phyloP scores from a whole-genome alignment of 1,139 yeast species.

The Candida neerlandica region DNA sequence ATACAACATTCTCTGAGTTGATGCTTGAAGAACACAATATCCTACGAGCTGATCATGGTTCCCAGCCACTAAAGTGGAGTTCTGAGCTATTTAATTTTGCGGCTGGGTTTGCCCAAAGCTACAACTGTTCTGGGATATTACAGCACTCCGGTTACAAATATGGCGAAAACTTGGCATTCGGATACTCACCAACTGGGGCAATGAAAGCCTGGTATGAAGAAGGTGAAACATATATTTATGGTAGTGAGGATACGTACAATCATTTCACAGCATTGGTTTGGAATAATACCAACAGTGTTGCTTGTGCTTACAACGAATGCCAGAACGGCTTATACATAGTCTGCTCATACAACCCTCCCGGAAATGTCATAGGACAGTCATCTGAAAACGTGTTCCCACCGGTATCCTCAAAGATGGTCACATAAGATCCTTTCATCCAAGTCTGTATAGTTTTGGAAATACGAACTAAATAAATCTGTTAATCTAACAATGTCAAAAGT shows the following conservation, averaged over 20 bases:
- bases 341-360: constrained; percentile 64
- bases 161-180: constrained; percentile 45
- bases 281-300: constrained; percentile 37
- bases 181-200: constrained; percentile 34
- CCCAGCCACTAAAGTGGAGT: constrained; percentile 36
- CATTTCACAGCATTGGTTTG: constrained; percentile 49
- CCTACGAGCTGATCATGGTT: constrained; percentile 32
- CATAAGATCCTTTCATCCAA: constrained; percentile 33
- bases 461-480: constrained; percentile 61
- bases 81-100: constrained; percentile 33
- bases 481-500: constrained; percentile 69
- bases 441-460: constrained; percentile 46
- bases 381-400: constrained; percentile 31
- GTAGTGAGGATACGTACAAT: constrained; percentile 28
- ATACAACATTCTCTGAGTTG: constrained; percentile 25
- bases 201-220: constrained; percentile 43
- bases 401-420: constrained; percentile 20
- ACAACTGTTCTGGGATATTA: constrained; percentile 39
- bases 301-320: constrained; percentile 44
- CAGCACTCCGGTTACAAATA: constrained; percentile 37
- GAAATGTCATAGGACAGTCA: constrained; percentile 52
- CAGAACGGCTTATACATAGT: constrained; percentile 53
- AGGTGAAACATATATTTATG: constrained; percentile 30
- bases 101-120: constrained; percentile 27
- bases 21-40: constrained; percentile 33